A percentile compares a stretch with the other conserved stretches of the same genome.
These are phyloP conservation scores for Fusarium pseudocircinatum DNA, from an alignment of 2,329 filamentous ascomycete species.

Conservation along the genomic window DNA sequence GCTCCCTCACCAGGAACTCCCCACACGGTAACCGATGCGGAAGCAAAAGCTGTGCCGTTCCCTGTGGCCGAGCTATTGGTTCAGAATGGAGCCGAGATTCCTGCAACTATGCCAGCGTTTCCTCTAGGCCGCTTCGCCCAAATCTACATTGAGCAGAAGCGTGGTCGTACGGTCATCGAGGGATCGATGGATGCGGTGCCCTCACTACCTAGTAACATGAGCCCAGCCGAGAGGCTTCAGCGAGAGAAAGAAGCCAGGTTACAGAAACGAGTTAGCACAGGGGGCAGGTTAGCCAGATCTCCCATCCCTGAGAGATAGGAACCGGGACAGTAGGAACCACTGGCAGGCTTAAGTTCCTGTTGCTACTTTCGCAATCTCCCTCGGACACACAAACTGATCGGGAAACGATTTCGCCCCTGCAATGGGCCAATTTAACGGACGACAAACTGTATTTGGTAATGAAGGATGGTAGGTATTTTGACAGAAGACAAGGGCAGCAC, in stretches of 20 bases:
- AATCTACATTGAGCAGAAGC: constrained; percentile 84
- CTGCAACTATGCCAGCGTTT: constrained; percentile 78
- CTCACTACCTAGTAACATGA: constrained; percentile 63
- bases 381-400: constrained; percentile 38
- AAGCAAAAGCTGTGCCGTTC: constrained; percentile 73
- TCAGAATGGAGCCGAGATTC: constrained; percentile 94
- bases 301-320: constrained; percentile 71
- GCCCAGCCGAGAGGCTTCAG: constrained; percentile 60
- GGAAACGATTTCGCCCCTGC: constrained; percentile 10
- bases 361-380: constrained; percentile 48
- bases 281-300: constrained; percentile 74
- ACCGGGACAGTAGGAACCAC: constrained; percentile 52
- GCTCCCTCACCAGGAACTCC: constrained; percentile 67
- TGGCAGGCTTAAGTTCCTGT: constrained; percentile 51
- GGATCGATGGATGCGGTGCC: constrained; percentile 67
- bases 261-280: constrained; percentile 82
- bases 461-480: constrained; percentile 36
- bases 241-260: constrained; percentile 74
- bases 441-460: constrained; percentile 30
- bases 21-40: constrained; percentile 54
- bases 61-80: constrained; percentile 89
- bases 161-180: constrained; percentile 55
- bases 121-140: constrained; percentile 84
- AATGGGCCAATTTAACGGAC: constrained; percentile 25
- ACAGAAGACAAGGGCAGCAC: constrained; percentile 31